Percentiles rank a stretch among this genome's conserved stretches.
Evolutionary conservation across 345 rosid genomes (phyloP).

Genomic region (Corymbia maculata): DNA sequence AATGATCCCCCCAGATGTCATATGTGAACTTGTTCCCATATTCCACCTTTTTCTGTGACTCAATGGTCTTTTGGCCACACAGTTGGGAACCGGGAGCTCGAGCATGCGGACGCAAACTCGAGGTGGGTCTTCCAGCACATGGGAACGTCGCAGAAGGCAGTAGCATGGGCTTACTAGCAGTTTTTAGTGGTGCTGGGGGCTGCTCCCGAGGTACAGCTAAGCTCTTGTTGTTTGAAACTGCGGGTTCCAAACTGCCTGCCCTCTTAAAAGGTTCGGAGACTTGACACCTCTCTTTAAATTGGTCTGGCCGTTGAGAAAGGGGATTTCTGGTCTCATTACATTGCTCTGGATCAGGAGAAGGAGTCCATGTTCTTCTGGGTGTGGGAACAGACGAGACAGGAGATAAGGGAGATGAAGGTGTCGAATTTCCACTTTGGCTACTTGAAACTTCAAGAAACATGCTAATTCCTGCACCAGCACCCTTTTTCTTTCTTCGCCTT

Average conservation of each 20-base stretch:
- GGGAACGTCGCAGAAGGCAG: slow-evolving; percentile 46
- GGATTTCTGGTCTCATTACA: slow-evolving; percentile 12
- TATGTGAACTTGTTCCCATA: slow-evolving; percentile 33
- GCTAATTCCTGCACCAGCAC: slow-evolving; percentile 19
- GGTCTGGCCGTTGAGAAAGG: slow-evolving; percentile 7
- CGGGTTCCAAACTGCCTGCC: background rate
- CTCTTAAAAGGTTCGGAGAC: slow-evolving; percentile 11
- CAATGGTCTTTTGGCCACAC: slow-evolving; percentile 5
- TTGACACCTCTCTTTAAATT: background rate
- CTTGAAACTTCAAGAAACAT: slow-evolving; percentile 61
- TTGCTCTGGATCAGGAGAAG: slow-evolving; percentile 19
- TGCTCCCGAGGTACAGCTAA: background rate
- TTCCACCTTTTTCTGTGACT: slow-evolving; percentile 16
- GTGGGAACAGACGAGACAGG: slow-evolving; percentile 23
- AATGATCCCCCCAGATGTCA: slow-evolving; percentile 90
- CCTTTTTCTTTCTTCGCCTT: slow-evolving; percentile 72
- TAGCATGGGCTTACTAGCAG: slow-evolving; percentile 17
- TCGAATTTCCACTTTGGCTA: slow-evolving; percentile 87
- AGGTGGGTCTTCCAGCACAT: slow-evolving; percentile 7
- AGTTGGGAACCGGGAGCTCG: slow-evolving; percentile 71
- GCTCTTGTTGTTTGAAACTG: background rate
- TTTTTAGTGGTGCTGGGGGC: slow-evolving; percentile 5
- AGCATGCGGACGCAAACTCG: slow-evolving; percentile 29
- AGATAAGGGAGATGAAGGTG: slow-evolving; percentile 82
- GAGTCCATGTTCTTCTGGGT: slow-evolving; percentile 15